These are phyloP conservation scores for Komagataella pastoris DNA, from an alignment of 805 yeast genomes.

Conservation along the genomic window DNA sequence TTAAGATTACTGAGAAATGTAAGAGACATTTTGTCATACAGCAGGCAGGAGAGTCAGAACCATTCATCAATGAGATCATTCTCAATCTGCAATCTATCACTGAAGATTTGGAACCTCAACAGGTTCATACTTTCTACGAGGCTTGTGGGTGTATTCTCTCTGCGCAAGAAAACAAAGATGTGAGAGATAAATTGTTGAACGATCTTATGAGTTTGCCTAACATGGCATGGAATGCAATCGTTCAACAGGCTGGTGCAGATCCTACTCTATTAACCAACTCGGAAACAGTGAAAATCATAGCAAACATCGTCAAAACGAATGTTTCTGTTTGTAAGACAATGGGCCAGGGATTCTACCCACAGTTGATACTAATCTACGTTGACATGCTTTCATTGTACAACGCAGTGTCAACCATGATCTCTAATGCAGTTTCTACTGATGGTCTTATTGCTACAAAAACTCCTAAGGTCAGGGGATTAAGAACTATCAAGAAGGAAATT, in stretches of 20 bases:
- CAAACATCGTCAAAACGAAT: conserved; percentile 89
- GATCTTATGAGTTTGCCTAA: conserved; percentile 89
- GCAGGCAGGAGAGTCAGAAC: conserved; percentile 77
- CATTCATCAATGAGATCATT: conserved; percentile 85
- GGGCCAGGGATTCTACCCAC: conserved; percentile 85
- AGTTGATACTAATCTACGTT: conserved; percentile 72
- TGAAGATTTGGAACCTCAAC: conserved; percentile 90
- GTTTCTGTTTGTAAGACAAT: conserved; percentile 90
- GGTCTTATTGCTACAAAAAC: conserved; percentile 89
- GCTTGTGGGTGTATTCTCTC: conserved; percentile 92
- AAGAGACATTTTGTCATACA: conserved; percentile 86
- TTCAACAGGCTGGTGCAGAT: conserved; percentile 72
- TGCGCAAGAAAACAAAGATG: conserved; percentile 63
- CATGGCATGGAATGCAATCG: conserved; percentile 86
- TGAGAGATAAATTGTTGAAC: conserved; percentile 56
- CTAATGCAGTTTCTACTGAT: conserved; percentile 63
- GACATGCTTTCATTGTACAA: conserved; percentile 84
- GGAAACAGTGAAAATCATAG: conserved; percentile 84
- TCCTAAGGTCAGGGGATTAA: conserved; percentile 86
- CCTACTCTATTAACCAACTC: conserved; percentile 63
- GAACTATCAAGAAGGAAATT: conserved; percentile 93
- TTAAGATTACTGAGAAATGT: conserved; percentile 90
- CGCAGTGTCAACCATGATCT: conserved; percentile 80
- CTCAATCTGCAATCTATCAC: conserved; percentile 74
- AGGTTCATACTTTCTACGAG: conserved; percentile 93